Evolutionary conservation across 2,329 filamentous ascomycete genomes (phyloP), one percentile per base, ranked within the genome.

Genomic region (Hymenotorrendiella dingleyae): DNA sequence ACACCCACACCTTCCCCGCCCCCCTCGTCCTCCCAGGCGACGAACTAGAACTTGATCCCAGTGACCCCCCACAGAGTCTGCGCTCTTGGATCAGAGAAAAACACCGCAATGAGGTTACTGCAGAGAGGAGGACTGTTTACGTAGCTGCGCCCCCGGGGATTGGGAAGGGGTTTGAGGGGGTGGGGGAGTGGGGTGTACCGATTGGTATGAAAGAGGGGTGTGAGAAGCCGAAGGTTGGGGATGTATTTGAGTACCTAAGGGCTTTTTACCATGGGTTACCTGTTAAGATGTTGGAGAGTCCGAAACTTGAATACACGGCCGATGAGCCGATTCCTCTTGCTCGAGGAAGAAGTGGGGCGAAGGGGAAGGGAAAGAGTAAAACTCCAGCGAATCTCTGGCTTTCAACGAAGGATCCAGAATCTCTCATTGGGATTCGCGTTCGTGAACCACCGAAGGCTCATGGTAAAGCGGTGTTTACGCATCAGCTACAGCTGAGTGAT

Each of bases 401-500:
- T n/a, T 43, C 43, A 8, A 46, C 46, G 10, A 29, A 44, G 7
- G 40, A 27, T 7, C 24, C 27, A 8, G 36, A 36, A 2, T 46
- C 29, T 9, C 42, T 39, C 22, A 49, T 51, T 16, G 46, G 54
- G 2, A 55, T 58, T 14, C 53, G 54, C 17, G 43, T 37, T 26
- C 54, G 57, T 2, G 20, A 44, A 3, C 55, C 47, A 6, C 50
- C 52, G 0, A 40, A 51, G 12, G n/a, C n/a, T n/a, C n/a, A n/a
- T n/a, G n/a, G n/a, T n/a, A n/a, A n/a, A n/a, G 53, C 14, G 4
- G 40, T 47, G 3, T 57, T 49, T 24, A 21, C 43, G 6, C 48
- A 56, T 36, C 54, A 59, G n/a, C 45, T 59, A 3, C 52, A 58
- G 34, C 43, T 59, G 3, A 43, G 53, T 34, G 54, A 58, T 36